Percentiles rank a stretch among this genome's conserved stretches.
These are phyloP conservation scores for Mortierella sp. DNA, from an alignment of 371 early-diverging fungal genomes.

Conservation along the genomic window DNA sequence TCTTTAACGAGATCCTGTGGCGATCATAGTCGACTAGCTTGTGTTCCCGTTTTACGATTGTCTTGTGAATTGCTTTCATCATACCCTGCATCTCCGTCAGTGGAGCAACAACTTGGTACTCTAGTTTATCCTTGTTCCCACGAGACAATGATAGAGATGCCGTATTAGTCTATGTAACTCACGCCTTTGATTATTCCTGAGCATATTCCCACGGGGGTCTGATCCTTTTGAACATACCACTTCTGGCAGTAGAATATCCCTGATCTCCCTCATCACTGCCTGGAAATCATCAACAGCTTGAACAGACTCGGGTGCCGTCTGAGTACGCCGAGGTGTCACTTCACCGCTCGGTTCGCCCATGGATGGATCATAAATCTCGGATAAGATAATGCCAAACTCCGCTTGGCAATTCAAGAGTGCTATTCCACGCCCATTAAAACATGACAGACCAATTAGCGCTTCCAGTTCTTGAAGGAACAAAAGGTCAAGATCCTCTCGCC, in stretches of 20 bases:
- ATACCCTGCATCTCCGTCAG: slow-evolving; percentile 72
- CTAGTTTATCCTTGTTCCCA: slow-evolving; percentile 67
- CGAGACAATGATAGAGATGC: neutral
- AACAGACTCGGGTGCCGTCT: slow-evolving; percentile 66
- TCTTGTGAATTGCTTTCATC: slow-evolving; percentile 74
- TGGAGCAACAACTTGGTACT: slow-evolving; percentile 77
- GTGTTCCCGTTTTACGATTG: slow-evolving; percentile 82
- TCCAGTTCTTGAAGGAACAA: too few relatives aligned
- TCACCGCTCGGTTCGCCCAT: slow-evolving; percentile 55
- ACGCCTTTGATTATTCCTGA: neutral
- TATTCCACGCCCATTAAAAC: slow-evolving; percentile 14
- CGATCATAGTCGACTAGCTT: slow-evolving; percentile 90
- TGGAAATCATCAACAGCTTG: slow-evolving; percentile 76
- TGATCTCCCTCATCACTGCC: slow-evolving; percentile 67
- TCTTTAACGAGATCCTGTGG: slow-evolving; percentile 70
- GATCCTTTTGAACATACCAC: slow-evolving; percentile 62
- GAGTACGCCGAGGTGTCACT: slow-evolving; percentile 58
- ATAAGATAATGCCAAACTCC: slow-evolving; percentile 70
- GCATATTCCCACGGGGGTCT: neutral
- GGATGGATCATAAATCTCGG: slow-evolving; percentile 65
- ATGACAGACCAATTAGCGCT: neutral
- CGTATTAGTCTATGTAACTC: neutral
- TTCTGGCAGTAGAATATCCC: slow-evolving; percentile 76
- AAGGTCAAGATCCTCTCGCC: too few relatives aligned
- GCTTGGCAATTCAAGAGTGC: slow-evolving; percentile 79